phyloP scores from a whole-genome alignment of 495 filamentous ascomycete genomes.

The Zalerion maritima region DNA sequence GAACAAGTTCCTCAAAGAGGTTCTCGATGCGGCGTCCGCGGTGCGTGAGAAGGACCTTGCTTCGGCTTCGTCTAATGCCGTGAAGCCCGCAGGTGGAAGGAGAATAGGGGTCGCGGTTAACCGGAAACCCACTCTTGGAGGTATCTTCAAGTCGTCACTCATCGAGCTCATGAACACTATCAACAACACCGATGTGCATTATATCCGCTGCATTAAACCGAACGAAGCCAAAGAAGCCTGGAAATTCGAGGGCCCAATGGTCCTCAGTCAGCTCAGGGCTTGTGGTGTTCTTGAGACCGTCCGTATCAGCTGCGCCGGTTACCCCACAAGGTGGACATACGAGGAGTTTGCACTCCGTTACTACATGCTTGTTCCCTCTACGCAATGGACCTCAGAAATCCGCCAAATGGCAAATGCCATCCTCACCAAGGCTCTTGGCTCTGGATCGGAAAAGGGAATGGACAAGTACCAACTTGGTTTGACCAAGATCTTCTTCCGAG shows the following conservation, averaged over 20 bases:
- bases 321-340: conserved; percentile 97
- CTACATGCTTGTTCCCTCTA: conserved; percentile 93
- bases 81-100: conserved; percentile 59
- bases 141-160: conserved; percentile 95
- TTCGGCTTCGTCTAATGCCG: conserved; percentile 50
- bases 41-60: conserved; percentile 78
- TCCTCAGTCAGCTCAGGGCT: conserved; percentile 89
- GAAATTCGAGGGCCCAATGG: conserved; percentile 99
- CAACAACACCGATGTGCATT: conserved; percentile 94
- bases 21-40: conserved; percentile 69
- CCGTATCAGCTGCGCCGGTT: conserved; percentile 93
- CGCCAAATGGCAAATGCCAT: conserved; percentile 87
- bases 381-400: conserved; percentile 86
- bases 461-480: conserved; percentile 95
- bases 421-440: conserved; percentile 73
- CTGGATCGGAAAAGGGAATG: conserved; percentile 56
- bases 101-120: conserved; percentile 83
- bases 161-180: conserved; percentile 98
- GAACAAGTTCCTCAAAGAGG: conserved; percentile 72
- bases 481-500: conserved; percentile 98
- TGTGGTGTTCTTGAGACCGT: conserved; percentile 99
- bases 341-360: conserved; percentile 97
- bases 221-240: conserved; percentile 95
- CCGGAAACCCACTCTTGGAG: conserved; percentile 91
- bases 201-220: conserved; percentile 98